Base-by-base conservation (phyloP, 2,329 filamentous ascomycete species). In the Scopulariopsis brevicaulis region DNA sequence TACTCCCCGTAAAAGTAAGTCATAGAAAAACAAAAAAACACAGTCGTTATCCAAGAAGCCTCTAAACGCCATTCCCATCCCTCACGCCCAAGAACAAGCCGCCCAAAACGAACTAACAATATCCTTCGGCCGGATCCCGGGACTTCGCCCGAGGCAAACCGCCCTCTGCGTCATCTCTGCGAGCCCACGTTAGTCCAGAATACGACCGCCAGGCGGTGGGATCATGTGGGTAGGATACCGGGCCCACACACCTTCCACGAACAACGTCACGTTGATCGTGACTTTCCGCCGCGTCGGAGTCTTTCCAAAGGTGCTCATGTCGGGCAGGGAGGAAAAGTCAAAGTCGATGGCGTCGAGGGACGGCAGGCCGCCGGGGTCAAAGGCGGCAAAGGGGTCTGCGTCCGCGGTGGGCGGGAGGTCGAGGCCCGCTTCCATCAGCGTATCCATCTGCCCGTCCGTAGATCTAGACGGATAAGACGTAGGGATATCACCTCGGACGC, bases 141-240 rank as follows among this genome's bases (percentile, higher is more conserved):
- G 73, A 1, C 67, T 67, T 5, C 71, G 65, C 10, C 73, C 73
- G 8, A 76, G 61, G 48, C 73, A 76, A 7, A 75, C 67, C 18
- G 71, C 68, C 15, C 59, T 65, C 2, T 24, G 11, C 8, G 46
- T 50, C 46, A 50, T 50, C 20, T 24, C 46, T 18, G 25, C 1
- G 20, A 54, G 8, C 54, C 25, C 12, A 32, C 8, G 10, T 7
- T 25, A n/a, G 57, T 28, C 52, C 48, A 25, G 22, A 50, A 28
- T 40, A 7, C 37, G 12, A 12, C 12, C 12, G 50, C 12, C n/a
- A n/a, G n/a, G n/a, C n/a, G n/a, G n/a, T n/a, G n/a, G n/a, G n/a
- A n/a, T n/a, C n/a, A n/a, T n/a, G 20, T 8, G 46, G 46, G 46
- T 37, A 37, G 46, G 46, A 6, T 4, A 50, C 20, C 18, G 20